Base-by-base conservation (phyloP, 306 rosid genomes). In the peach (Prunus persica) region DNA sequence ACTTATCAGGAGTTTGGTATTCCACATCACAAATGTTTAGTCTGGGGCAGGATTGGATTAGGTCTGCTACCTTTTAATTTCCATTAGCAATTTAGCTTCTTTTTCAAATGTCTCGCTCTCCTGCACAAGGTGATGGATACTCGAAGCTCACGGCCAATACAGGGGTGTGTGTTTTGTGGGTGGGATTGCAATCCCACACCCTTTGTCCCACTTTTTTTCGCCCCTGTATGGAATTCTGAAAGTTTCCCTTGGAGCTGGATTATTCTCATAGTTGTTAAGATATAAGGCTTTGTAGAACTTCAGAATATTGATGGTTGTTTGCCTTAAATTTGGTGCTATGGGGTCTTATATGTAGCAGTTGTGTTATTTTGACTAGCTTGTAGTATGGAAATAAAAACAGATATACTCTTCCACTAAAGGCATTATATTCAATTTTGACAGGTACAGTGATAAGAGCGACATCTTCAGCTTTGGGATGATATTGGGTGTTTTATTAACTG, bases 401-500 rank as follows among this genome's bases (percentile, higher is more conserved):
- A 18, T 45, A 58, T 6, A 38, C n/a, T 73, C 61, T 52, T 10
- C 7, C n/a, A 47, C 60, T 73, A 18, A 73, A 5, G 65, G 72
- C 54, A 12, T 64, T 68, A 41, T 63, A 50, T 55, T 81, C 27
- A 67, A 83, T 76, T 76, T 80, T 56, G 78, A 85, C 92, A 91
- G 97, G 90, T 95, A 91, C 80, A 88, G 86, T 0, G 97, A 92
- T 73, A 95, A 95, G 77, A 91, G 99, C 65, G 99, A 95, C 83
- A 91, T 95, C 45, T 95, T 92, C 89, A 86, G 99, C 80, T 95
- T 95, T 60, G 99, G 97, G 45, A 91, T 91, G 96, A 87, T 95
- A 57, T 76, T 95, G 77, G 97, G 91, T 12, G 89, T 90, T 73
- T 69, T 95, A 18, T 73, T 95, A 75, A 95, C 97, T 0, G 93